Conservation (phyloP, 2,329 filamentous ascomycete genomes). For the Pyrenophora seminiperda region DNA sequence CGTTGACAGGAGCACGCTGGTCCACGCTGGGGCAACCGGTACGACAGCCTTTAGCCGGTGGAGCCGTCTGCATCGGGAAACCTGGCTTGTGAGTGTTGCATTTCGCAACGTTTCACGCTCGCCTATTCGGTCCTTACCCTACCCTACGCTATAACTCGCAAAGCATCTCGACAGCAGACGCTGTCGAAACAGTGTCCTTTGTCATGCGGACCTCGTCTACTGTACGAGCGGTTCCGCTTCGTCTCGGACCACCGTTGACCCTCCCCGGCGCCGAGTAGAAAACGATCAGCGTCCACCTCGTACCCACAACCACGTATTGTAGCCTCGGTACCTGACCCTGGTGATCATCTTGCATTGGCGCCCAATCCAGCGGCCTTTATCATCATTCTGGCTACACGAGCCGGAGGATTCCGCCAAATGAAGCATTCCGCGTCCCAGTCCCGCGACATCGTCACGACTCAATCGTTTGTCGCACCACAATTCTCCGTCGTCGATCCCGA, state of each 20-base stretch:
- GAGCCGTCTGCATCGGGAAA: conserved; percentile 25
- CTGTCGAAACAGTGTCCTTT: conserved; percentile 11
- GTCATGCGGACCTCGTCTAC: conserved; percentile 21
- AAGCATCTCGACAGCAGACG: conserved; percentile 11
- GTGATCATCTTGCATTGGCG: conserved; percentile 24
- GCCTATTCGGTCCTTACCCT: conserved; percentile 16
- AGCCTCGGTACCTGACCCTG: conserved; percentile 22
- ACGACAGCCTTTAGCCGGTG: conserved; percentile 36
- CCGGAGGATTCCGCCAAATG: conserved; percentile 5
- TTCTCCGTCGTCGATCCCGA: conserved; percentile 21
- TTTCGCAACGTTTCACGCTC: conserved; percentile 37
- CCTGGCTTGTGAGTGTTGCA: conserved; percentile 34
- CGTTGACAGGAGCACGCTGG: conserved; percentile 20
- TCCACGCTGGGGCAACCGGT: conserved; percentile 27
- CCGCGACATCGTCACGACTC: conserved; percentile 16
- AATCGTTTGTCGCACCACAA: conserved; percentile 27
- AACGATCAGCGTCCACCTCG: conserved; percentile 32
- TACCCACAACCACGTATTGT: too few species aligned
- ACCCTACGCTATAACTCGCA: conserved; percentile 14
- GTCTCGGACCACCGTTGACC: conserved; percentile 15
- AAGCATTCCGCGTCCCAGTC: conserved; percentile 12
- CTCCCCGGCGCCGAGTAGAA: conserved; percentile 19
- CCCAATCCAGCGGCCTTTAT: conserved; percentile 16
- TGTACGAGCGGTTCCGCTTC: conserved; percentile 15
- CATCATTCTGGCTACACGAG: conserved; percentile 12